Evolutionary conservation across 2,329 filamentous ascomycete genomes (phyloP), one percentile per base, ranked within the genome.

Genomic region (Neopestalotiopsis sp.): DNA sequence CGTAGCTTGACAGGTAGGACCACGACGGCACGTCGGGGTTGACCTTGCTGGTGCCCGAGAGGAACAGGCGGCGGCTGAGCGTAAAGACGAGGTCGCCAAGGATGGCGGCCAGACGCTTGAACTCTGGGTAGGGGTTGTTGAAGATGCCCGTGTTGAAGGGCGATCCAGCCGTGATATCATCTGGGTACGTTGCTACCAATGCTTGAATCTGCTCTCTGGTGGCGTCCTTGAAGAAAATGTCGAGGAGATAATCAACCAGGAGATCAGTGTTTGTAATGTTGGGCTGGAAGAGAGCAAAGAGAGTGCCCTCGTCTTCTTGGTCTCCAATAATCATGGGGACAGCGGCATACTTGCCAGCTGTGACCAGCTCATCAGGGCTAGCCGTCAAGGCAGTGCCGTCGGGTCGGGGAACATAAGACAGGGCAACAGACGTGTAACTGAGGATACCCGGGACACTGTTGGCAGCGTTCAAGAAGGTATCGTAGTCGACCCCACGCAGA

Each of bases 301-400:
- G 79, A 0, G 92, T 94, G 20, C 92, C 92, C 78, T 95, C 92
- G 75, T 95, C 93, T 81, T 95, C 92, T 78, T 94, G 91, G 75
- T 94, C 87, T 57, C 93, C 92, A 52, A 92, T 86, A 68, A 91
- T 91, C 75, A 91, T 85, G 2, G 89, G 89, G 0, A 91, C 86
- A 13, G 84, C 83, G 7, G 89, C 85, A 71, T 88, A 90, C 70
- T 84, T 84, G 14, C 90, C 89, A 0, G 77, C 74, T 2, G 73
- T 67, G 1, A 86, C 80, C 4, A 93, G 81, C 0, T 85, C 67
- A 0, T 95, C 92, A 0, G 92, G 90, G 5, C 88, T 92, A 2
- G 86, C 82, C 0, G 88, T 85, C 9, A 94, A 83, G 4, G 86
- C 84, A 1, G 76, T 85, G 34, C 91, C 90, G 72, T 95, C 93